Base-by-base conservation (phyloP, 1,284 basidiomycete species). In the Tilletiopsis washingtonensis region DNA sequence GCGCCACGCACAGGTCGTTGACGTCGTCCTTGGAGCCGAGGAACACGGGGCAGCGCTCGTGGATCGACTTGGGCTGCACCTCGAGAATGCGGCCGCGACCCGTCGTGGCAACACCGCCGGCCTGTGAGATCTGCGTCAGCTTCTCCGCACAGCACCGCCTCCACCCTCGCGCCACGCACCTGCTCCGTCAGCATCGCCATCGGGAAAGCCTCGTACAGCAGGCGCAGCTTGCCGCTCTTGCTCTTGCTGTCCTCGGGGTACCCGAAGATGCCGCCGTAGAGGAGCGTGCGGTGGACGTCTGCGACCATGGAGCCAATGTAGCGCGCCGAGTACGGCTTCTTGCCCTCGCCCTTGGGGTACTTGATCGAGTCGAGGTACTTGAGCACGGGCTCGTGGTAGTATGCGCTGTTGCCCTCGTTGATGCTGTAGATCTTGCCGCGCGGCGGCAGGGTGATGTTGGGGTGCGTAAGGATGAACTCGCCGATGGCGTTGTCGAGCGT, bases 341-440 rank as follows among this genome's bases (percentile, higher is more conserved):
- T 68, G 34, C 64, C 62, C 47, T 65, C 63, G 25, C 65, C 66
- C 54, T 63, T 61, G 38, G 68, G 66, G 62, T 58, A 93, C 77
- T 99, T 99, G 82, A 99, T 89, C 62, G 85, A 88, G 60, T 94
- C 84, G 58, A 99, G 82, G 78, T 97, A 98, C 54, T 85, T 82
- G 62, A 64, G 50, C 17, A 70, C 64, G 29, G 63, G 67, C 45
- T 82, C 78, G 77, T 94, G 80, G 80, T 94, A 98, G 78, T 91
- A 91, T 80, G 86, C 80, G 47, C 88, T 82, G 78, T 98, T 98
- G 59, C 93, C 93, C 77, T 99, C 94, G 77, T 98, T 99, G 81
- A 97, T 93, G 17, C 91, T 97, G 79, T 99, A 98, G 73, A 98
- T 98, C 79, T 98, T 98, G 63, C 94, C 94, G 51, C 94, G 84